Evolutionary conservation across 2,329 filamentous ascomycete species (phyloP), one percentile per base, ranked within the genome.

Genomic region (Talaromyces albobiverticillius): DNA sequence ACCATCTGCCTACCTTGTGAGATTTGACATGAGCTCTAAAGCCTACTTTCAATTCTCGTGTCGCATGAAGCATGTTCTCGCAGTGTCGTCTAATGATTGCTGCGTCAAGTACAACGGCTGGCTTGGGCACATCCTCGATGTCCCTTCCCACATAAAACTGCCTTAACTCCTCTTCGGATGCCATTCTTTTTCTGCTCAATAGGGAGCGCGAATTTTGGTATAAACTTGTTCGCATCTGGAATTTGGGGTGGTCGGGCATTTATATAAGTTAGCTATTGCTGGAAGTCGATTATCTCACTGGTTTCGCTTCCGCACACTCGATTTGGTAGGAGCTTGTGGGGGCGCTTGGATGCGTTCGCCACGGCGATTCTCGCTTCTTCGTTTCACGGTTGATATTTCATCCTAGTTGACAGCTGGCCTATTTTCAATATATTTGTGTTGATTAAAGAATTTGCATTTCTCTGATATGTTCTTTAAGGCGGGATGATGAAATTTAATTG

Each of bases 1-100:
- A n/a, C n/a, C n/a, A n/a, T n/a, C n/a, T n/a, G n/a, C n/a, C 53
- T 70, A 86, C 87, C 76, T 94, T 94, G 69, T 94, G 89, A 20
- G 88, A 91, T 72, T 94, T 94, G 56, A 93, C 83, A 67, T 94
- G 89, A 1, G 87, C 85, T 55, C 89, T 78, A 75, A 90, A 93
- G 6, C 79, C 80, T 22, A 92, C 76, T 0, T 79, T 76, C 13
- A 92, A 71, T 47, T 73, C 71, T 38, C 79, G 67, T 13, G 81
- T 79, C 0, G 87, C 82, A 11, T 83, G 75, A 6, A 90, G 80
- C 87, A 94, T 92, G 32, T 82, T 76, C 57, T 76, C 71, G 69
- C 89, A 93, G 64, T 93, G 90, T 46, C 78, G 74, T 52, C 81
- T 76, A 22, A 90, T 73, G 40, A 86, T 84, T 3, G 83, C 82